Conservation (phyloP, 768 basidiomycete species). For the Xerocomus spinulosus region DNA sequence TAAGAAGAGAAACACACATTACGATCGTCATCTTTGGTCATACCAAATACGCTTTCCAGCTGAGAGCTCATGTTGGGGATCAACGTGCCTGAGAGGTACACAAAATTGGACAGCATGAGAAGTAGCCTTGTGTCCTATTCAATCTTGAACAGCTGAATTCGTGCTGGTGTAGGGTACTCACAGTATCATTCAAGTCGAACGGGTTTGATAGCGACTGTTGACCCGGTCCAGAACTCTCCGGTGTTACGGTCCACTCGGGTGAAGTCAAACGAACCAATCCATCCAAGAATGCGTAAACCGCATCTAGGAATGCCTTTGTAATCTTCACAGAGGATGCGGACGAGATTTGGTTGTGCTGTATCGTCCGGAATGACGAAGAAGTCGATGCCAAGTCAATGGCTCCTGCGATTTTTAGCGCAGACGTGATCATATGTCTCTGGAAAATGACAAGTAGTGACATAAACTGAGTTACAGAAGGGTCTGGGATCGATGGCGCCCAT, state of each 20-base stretch:
- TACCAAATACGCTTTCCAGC: conserved; percentile 71
- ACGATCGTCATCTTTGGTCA: conserved; percentile 67
- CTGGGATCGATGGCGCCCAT: conserved; percentile 66
- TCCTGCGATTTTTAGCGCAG: conserved; percentile 76
- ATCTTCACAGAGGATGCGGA: conserved; percentile 68
- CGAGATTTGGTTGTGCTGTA: conserved; percentile 59
- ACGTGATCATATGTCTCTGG: conserved; percentile 71
- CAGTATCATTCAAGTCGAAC: conserved; percentile 58
- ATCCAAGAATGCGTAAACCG: conserved; percentile 80
- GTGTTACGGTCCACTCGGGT: conserved; percentile 49
- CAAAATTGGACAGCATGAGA: conserved; percentile 86
- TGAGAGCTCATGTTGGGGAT: conserved; percentile 79
- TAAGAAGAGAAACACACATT: conserved; percentile 41
- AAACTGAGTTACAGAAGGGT: conserved; percentile 67
- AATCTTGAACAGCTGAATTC: background rate
- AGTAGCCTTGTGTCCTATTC: conserved; percentile 81
- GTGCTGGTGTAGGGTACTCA: conserved; percentile 31
- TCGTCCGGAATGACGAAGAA: conserved; percentile 45
- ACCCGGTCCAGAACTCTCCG: conserved; percentile 5
- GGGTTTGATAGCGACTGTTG: conserved; percentile 26
- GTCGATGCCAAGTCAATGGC: conserved; percentile 56
- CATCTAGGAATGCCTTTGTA: conserved; percentile 80
- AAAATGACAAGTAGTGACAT: conserved; percentile 75
- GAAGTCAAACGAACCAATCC: conserved; percentile 78
- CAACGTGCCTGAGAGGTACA: conserved; percentile 60